These are phyloP conservation scores for Coemansia sp. DNA, from an alignment of 192 early-diverging fungal species.

Conservation along the genomic window DNA sequence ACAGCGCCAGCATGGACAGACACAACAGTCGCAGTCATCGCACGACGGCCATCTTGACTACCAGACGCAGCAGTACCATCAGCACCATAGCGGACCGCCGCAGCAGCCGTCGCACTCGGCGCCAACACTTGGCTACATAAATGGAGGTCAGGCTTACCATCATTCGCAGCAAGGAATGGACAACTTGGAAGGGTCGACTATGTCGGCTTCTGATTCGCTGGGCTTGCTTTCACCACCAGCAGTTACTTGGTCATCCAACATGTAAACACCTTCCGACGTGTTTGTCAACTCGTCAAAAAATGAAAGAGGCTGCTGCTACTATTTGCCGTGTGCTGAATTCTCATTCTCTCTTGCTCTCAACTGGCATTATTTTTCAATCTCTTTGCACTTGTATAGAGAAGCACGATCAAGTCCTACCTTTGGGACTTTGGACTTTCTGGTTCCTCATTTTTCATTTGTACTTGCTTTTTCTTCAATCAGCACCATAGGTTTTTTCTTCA, in stretches of 20 bases:
- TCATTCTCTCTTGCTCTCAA: conserved; percentile 4
- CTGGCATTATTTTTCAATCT: conserved; percentile 20
- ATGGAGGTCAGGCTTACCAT: conserved; percentile 42
- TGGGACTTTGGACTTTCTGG: not conserved
- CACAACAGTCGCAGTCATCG: conserved; percentile 21
- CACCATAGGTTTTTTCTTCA: not conserved
- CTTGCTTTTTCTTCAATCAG: conserved; percentile 1
- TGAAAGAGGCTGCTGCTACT: not conserved
- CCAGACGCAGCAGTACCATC: conserved; percentile 35
- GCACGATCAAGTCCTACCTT: not conserved
- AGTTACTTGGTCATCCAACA: conserved; percentile 51
- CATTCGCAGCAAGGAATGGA: conserved; percentile 52
- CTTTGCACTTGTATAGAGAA: conserved; percentile 48
- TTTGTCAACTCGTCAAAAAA: not conserved
- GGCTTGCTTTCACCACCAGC: conserved; percentile 51
- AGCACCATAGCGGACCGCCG: conserved; percentile 19
- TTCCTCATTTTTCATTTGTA: not conserved
- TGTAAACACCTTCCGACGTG: conserved; percentile 21
- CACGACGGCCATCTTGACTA: conserved; percentile 32
- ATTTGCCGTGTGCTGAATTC: not conserved
- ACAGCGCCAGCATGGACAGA: conserved; percentile 3
- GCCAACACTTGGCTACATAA: conserved; percentile 32
- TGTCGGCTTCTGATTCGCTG: conserved; percentile 36
- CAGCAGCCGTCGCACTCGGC: conserved; percentile 28
- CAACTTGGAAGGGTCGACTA: conserved; percentile 31